phyloP scores from a whole-genome alignment of 768 basidiomycete genomes.

The Dacryopinax spathularia region DNA sequence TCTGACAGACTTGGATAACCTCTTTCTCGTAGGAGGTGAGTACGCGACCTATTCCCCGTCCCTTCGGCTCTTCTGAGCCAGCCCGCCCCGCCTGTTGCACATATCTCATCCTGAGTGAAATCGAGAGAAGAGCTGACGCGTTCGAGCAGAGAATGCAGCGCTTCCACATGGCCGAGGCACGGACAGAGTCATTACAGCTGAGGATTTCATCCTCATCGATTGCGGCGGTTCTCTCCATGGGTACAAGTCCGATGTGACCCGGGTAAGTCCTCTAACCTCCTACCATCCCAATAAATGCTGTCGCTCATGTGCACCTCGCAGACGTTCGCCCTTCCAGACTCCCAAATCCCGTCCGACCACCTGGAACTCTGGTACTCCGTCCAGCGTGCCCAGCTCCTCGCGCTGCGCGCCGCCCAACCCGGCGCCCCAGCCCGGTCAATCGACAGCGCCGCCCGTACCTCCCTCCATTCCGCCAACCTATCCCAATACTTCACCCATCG shows the following conservation, averaged over 20 bases:
- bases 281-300: background rate
- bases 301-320: constrained; percentile 10
- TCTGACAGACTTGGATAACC: constrained; percentile 40
- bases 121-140: background rate
- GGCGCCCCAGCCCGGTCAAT: constrained; percentile 41
- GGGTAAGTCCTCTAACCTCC: constrained; percentile 34
- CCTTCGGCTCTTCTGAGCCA: no score
- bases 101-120: background rate
- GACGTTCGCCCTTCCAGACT: constrained; percentile 54
- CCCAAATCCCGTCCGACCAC: constrained; percentile 41
- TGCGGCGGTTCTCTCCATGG: constrained; percentile 56
- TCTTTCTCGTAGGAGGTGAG: constrained; percentile 69
- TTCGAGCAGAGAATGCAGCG: constrained; percentile 57
- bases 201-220: constrained; percentile 65
- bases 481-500: constrained; percentile 63
- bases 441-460: constrained; percentile 45
- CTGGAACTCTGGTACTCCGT: constrained; percentile 51
- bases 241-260: constrained; percentile 64
- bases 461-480: constrained; percentile 33
- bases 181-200: constrained; percentile 39
- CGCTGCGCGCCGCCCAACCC: constrained; percentile 34
- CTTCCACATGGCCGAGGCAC: constrained; percentile 72
- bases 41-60: no score
- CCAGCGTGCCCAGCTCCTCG: constrained; percentile 44
- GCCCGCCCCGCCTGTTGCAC: no score